A percentile compares a stretch with the other conserved stretches of the same genome.
Conservation (phyloP, 2,329 filamentous ascomycete genomes). For the Colletotrichum nymphaeae region DNA sequence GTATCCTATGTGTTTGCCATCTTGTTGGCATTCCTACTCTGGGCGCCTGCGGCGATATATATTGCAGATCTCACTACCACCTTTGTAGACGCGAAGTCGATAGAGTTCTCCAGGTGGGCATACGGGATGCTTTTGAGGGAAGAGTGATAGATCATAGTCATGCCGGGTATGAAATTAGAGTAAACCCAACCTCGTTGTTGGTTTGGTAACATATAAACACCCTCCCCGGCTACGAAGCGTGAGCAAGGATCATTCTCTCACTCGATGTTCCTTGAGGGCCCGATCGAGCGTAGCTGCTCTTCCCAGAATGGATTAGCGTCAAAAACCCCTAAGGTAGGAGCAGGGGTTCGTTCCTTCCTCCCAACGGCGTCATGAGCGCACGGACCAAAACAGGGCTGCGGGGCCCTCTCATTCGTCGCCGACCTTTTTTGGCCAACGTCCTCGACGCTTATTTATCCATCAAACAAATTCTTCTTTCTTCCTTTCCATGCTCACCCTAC, state of each 20-base stretch:
- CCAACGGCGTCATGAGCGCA: constrained; percentile 1
- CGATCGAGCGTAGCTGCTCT: background rate
- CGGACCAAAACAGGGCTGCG: background rate
- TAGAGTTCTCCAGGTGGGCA: constrained; percentile 4
- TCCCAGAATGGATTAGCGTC: background rate
- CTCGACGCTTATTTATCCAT: background rate
- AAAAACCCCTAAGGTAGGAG: too few species aligned
- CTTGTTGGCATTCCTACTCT: too few species aligned
- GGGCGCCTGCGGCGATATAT: background rate
- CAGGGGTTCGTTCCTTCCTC: background rate
- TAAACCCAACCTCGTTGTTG: too few species aligned
- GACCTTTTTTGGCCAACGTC: constrained; percentile 6
- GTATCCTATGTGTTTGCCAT: too few species aligned
- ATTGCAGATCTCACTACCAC: constrained; percentile 1
- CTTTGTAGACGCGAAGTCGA: constrained; percentile 9
- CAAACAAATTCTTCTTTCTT: background rate
- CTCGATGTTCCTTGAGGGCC: background rate
- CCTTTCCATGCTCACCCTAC: background rate
- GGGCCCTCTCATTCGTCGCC: constrained; percentile 28
- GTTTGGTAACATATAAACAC: background rate
- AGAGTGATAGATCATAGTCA: background rate
- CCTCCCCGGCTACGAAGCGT: background rate
- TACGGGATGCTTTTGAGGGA: constrained; percentile 10
- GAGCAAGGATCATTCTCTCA: background rate
- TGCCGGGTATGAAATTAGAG: too few species aligned